These are phyloP conservation scores for Astragalus membranaceus DNA, from an alignment of 306 rosid species.

Conservation along the genomic window DNA sequence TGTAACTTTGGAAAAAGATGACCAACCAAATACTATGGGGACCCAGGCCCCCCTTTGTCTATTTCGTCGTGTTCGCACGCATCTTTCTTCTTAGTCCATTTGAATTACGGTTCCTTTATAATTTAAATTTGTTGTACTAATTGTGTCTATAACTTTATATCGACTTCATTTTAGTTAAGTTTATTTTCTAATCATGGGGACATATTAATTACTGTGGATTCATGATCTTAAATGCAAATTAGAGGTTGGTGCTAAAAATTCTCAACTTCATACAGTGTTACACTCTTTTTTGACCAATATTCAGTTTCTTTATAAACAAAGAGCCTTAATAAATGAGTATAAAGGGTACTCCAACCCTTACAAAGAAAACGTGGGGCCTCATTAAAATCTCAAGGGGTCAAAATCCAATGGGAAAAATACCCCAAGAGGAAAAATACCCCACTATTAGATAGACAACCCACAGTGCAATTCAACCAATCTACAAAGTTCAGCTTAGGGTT, in stretches of 20 bases:
- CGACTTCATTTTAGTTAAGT: too few relatives aligned
- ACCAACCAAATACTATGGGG: conserved; percentile 45
- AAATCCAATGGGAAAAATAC: too few relatives aligned
- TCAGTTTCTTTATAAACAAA: not conserved
- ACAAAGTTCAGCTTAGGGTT: too few relatives aligned
- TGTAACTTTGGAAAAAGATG: conserved; percentile 16
- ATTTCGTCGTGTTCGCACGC: conserved; percentile 91
- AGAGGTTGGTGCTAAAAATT: not conserved
- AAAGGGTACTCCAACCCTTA: not conserved
- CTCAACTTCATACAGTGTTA: not conserved
- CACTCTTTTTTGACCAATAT: conserved; percentile 14
- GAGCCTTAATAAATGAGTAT: not conserved
- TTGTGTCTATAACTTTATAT: not conserved
- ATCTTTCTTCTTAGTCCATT: not conserved
- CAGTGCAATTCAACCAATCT: too few relatives aligned
- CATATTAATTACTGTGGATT: not conserved
- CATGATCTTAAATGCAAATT: not conserved
- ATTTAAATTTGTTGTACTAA: not conserved
- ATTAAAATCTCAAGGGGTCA: too few relatives aligned
- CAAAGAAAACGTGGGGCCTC: too few relatives aligned
- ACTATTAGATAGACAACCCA: too few relatives aligned
- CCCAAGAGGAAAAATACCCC: too few relatives aligned
- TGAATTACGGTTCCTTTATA: not conserved
- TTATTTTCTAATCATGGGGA: not conserved
- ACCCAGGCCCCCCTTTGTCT: conserved; percentile 27